Evolutionary conservation across 352 stramenopile species (phyloP).

Genomic region (Pythium utonaiense): DNA sequence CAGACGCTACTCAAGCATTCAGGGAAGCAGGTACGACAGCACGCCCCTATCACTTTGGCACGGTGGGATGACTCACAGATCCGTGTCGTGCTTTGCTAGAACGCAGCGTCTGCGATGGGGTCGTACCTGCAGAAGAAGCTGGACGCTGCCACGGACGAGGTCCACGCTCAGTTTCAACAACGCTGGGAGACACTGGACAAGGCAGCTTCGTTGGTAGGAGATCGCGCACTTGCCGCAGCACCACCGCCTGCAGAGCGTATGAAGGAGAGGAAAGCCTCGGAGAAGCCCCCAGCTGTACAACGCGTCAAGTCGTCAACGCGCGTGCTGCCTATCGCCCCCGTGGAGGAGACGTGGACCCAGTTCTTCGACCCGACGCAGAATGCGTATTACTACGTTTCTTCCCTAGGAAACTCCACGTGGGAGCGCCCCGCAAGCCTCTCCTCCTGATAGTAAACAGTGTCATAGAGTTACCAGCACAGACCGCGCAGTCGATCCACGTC

Average conservation of each 20-base stretch:
- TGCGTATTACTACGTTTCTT: constrained; percentile 32
- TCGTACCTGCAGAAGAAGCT: constrained; percentile 49
- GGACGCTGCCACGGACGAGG: constrained; percentile 28
- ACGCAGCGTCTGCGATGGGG: constrained; percentile 4
- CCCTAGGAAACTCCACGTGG: constrained; percentile 25
- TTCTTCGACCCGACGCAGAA: constrained; percentile 26
- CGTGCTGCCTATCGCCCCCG: constrained; percentile 6
- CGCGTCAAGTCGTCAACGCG: not conserved
- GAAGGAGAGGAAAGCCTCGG: not conserved
- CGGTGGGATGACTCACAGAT: not conserved
- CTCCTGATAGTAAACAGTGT: not conserved
- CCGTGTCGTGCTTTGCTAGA: not conserved
- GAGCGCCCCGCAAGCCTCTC: constrained; percentile 8
- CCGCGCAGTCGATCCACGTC: no score
- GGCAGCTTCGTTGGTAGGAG: constrained; percentile 14
- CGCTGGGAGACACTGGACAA: constrained; percentile 34
- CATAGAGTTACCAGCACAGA: no score
- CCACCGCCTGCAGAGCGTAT: not conserved
- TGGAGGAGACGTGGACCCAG: constrained; percentile 27
- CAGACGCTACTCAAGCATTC: constrained; percentile 39
- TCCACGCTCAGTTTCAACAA: constrained; percentile 30
- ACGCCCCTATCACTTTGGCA: not conserved
- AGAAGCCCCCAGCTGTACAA: not conserved
- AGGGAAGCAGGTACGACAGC: constrained; percentile 28
- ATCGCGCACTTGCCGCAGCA: constrained; percentile 1